Evolutionary conservation across 768 basidiomycete genomes (phyloP), one percentile per base, ranked within the genome.

Genomic region (Hebeloma cylindrosporum): DNA sequence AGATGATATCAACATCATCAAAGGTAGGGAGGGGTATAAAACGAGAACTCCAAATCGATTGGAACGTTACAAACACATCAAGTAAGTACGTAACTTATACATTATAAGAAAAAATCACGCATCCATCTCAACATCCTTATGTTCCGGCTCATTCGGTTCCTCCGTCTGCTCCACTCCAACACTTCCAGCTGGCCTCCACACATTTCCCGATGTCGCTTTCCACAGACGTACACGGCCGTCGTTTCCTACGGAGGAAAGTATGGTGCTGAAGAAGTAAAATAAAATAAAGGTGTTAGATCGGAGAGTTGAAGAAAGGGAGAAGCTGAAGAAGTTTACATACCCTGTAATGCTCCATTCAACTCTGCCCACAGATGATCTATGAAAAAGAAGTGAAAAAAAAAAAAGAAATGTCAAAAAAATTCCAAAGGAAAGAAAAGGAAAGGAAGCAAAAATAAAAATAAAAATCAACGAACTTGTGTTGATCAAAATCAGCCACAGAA

Each of bases 301-400:
- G 26, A 26, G 28, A 22, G 9, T 22, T 28, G 48, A 56, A 65
- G 16, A 25, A 32, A 37, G 40, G 28, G 17, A 27, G 25, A 30
- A 22, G 9, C 22, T 28, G 48, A 56, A 65, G 22, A 31, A 10
- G 18, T 34, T 13, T 4, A 48, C 65, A 3, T 51, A 89, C 86
- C 88, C 88, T 25, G 85, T 88, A 37, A 93, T 82, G 60, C 95
- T 95, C 92, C 95, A 97, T 61, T 94, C 93, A 0, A 99, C 93
- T 54, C 85, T 75, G 2, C 85, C 85, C 7, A 94, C 79, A 3
- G 84, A 76, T 0, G 85, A 82, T 51, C 87, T 88, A 48, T 16
- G 50, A 31, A 27, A 45, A 51, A 28, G 22, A 17, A 13, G 20
- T 0, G 13, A 40, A 47, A 32, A 23, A 20, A 28, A 29, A 30